Evolutionary conservation across 2,329 filamentous ascomycete genomes (phyloP).

Genomic region (Macrophomina tecta): DNA sequence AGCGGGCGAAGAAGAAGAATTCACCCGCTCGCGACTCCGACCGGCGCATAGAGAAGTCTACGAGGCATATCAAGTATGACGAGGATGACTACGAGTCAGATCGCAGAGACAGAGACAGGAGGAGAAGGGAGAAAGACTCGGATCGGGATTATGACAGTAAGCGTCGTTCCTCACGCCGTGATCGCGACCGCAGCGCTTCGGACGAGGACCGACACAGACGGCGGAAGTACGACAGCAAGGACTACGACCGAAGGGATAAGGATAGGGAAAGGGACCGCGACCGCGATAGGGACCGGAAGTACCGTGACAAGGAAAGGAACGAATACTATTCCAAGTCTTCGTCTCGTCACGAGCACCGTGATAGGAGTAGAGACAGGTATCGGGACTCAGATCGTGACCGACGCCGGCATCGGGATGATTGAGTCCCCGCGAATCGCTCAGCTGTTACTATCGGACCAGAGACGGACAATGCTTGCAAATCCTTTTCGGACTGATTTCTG

Average conservation of each 20-base stretch:
- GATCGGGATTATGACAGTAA: conserved; percentile 31
- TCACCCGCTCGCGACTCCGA: conserved; percentile 37
- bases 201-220: conserved; percentile 20
- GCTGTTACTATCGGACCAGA: not conserved
- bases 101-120: conserved; percentile 16
- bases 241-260: conserved; percentile 18
- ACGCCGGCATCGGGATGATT: conserved; percentile 15
- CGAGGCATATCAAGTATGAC: conserved; percentile 19
- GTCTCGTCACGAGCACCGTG: conserved; percentile 4
- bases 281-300: conserved; percentile 16
- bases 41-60: conserved; percentile 33
- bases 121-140: conserved; percentile 26
- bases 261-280: conserved; percentile 19
- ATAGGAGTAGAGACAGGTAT: conserved; percentile 15
- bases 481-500: not conserved
- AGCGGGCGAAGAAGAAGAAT: conserved; percentile 35
- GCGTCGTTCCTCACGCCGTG: conserved; percentile 30
- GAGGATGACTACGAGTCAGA: conserved; percentile 29
- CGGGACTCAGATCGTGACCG: conserved; percentile 24
- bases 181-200: conserved; percentile 29
- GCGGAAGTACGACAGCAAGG: conserved; percentile 24
- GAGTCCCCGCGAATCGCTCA: not conserved
- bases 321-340: conserved; percentile 19
- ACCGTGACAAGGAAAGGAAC: not conserved
- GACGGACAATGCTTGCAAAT: not conserved